Evolutionary conservation across 495 filamentous ascomycete species (phyloP).

Genomic region (Entonaema liquescens): DNA sequence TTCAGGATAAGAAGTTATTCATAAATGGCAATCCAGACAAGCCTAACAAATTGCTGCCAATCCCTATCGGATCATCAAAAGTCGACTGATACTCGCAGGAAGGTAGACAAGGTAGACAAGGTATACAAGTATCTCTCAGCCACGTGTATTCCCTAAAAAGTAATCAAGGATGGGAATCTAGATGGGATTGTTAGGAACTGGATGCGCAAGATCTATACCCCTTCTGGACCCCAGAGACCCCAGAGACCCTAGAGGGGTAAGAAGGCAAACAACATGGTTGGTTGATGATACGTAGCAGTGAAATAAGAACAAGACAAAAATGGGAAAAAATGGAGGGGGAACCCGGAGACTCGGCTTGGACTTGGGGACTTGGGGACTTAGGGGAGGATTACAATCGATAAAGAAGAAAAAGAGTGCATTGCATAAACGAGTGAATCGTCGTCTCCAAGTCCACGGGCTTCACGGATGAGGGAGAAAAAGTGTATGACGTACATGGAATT

Average conservation of each 20-base stretch:
- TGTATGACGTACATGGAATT: conserved; percentile 24
- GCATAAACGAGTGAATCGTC: conserved; percentile 2
- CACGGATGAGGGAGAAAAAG: background rate
- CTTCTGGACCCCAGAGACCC: background rate
- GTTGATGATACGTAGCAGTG: background rate
- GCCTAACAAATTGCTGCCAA: background rate
- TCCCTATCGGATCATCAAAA: conserved; percentile 24
- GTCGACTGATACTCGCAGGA: conserved; percentile 36
- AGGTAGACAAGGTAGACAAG: background rate
- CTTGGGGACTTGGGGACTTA: too few species aligned
- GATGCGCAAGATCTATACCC: background rate
- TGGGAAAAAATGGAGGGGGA: background rate
- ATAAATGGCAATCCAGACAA: conserved; percentile 28
- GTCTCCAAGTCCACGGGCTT: background rate
- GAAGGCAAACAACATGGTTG: background rate
- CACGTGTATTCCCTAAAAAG: conserved; percentile 15
- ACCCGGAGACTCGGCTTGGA: background rate
- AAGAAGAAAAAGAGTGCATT: conserved; percentile 10
- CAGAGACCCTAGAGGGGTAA: background rate
- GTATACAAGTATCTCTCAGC: background rate
- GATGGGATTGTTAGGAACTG: conserved; percentile 32
- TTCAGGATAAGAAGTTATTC: conserved; percentile 27
- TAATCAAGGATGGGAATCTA: conserved; percentile 25
- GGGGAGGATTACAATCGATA: conserved; percentile 15
- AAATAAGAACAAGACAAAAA: background rate